Conservation (phyloP, 768 basidiomycete species). For the Goffeauzyma gilvescens region DNA sequence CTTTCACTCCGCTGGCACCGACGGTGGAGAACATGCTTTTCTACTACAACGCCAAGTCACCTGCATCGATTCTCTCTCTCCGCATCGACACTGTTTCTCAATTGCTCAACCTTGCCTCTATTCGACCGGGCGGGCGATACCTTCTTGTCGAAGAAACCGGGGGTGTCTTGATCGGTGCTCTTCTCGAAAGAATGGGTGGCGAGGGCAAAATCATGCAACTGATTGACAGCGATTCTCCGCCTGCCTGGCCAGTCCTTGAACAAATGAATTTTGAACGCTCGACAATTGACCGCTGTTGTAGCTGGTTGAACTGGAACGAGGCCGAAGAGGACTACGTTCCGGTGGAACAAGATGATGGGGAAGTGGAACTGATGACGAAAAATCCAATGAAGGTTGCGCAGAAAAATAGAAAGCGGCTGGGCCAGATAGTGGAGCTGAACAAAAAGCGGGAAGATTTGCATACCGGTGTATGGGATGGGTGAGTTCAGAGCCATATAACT, state of each 20-base stretch:
- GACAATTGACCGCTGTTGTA: slow-evolving; percentile 37
- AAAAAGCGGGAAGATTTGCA: slow-evolving; percentile 62
- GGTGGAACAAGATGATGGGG: slow-evolving; percentile 2
- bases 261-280: slow-evolving; percentile 68
- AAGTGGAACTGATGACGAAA: slow-evolving; percentile 3
- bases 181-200: slow-evolving; percentile 73
- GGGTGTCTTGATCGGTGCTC: slow-evolving; percentile 64
- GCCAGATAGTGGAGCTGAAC: slow-evolving; percentile 43
- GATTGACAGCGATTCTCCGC: slow-evolving; percentile 77
- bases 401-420: slow-evolving; percentile 2
- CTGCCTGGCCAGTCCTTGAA: slow-evolving; percentile 62
- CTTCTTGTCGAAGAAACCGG: slow-evolving; percentile 81
- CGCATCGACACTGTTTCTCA: slow-evolving; percentile 77
- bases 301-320: slow-evolving; percentile 68
- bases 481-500: slow-evolving; percentile 20
- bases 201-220: slow-evolving; percentile 64
- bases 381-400: slow-evolving; percentile 1
- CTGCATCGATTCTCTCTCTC: slow-evolving; percentile 51
- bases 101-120: slow-evolving; percentile 61
- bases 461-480: slow-evolving; percentile 76
- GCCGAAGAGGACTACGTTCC: slow-evolving; percentile 58
- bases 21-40: slow-evolving; percentile 70
- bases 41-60: slow-evolving; percentile 74
- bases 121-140: slow-evolving; percentile 70
- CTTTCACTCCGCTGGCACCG: slow-evolving; percentile 70